These are phyloP conservation scores for Zalaria obscura DNA, from an alignment of 2,329 filamentous ascomycete species.

Conservation along the genomic window DNA sequence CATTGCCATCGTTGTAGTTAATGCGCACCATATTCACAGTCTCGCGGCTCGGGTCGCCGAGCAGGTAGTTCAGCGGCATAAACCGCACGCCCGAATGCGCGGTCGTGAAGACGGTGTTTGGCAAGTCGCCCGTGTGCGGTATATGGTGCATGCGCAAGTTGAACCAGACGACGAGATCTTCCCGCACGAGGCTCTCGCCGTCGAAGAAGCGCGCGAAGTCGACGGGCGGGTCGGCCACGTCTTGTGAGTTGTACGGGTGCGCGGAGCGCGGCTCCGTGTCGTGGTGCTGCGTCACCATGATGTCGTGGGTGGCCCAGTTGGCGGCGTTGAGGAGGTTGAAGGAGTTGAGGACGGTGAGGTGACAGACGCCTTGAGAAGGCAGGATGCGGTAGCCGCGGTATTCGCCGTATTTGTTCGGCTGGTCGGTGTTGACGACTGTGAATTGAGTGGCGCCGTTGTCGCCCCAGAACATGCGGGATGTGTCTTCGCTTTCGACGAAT, in stretches of 20 bases:
- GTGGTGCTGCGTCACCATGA: slow-evolving; percentile 29
- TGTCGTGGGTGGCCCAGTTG: slow-evolving; percentile 22
- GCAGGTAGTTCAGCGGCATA: slow-evolving; percentile 32
- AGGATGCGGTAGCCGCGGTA: slow-evolving; percentile 37
- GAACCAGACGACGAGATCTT: slow-evolving; percentile 38
- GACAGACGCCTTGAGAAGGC: slow-evolving; percentile 15
- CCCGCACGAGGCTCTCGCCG: slow-evolving; percentile 26
- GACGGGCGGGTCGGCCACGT: slow-evolving; percentile 26
- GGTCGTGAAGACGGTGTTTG: slow-evolving; percentile 38
- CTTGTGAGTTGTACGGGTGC: slow-evolving; percentile 21
- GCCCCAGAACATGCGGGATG: slow-evolving; percentile 32
- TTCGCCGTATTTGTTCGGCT: slow-evolving; percentile 36
- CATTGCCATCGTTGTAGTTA: slow-evolving; percentile 19
- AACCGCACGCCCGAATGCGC: slow-evolving; percentile 31
- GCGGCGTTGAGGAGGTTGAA: slow-evolving; percentile 14
- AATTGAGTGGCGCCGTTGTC: slow-evolving; percentile 33
- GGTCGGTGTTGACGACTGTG: slow-evolving; percentile 37
- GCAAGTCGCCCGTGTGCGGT: slow-evolving; percentile 39
- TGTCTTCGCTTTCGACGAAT: slow-evolving; percentile 21
- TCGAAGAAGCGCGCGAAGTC: slow-evolving; percentile 31
- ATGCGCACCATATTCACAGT: slow-evolving; percentile 29
- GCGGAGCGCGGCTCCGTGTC: slow-evolving; percentile 29
- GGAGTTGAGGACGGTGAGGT: slow-evolving; percentile 15
- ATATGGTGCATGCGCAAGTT: slow-evolving; percentile 45
- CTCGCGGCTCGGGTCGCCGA: slow-evolving; percentile 23